Evolutionary conservation across 1,139 yeast genomes (phyloP).

Genomic region (Nakaseomyces kungkrabaensis): DNA sequence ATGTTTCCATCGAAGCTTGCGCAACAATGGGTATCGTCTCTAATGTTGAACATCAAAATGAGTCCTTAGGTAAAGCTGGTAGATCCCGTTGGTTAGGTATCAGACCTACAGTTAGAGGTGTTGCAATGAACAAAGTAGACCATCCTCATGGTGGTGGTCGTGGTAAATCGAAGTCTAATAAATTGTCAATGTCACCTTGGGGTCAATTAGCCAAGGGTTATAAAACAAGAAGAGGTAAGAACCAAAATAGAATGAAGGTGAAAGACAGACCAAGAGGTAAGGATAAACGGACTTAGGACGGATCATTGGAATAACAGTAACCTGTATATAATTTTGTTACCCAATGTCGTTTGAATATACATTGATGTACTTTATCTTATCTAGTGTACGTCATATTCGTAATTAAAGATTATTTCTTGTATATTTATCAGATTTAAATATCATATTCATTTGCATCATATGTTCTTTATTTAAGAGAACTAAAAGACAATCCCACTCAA

Average conservation of each 20-base stretch:
- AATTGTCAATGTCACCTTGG: conserved; percentile 92
- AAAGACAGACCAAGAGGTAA: conserved; percentile 70
- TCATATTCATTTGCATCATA: neutral
- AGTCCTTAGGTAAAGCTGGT: conserved; percentile 94
- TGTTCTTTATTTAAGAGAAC: no score
- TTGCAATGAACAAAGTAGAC: conserved; percentile 94
- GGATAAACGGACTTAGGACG: conserved; percentile 10
- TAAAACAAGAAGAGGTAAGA: conserved; percentile 88
- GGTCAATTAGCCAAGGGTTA: conserved; percentile 86
- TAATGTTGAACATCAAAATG: conserved; percentile 88
- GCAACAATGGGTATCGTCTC: conserved; percentile 94
- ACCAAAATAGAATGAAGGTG: conserved; percentile 72
- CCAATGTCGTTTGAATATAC: neutral
- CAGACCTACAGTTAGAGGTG: conserved; percentile 95
- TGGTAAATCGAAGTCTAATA: conserved; percentile 96
- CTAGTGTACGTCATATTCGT: no score
- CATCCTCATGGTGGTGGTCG: conserved; percentile 99
- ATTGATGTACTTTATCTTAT: neutral
- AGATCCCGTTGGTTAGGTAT: conserved; percentile 86
- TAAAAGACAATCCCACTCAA: no score
- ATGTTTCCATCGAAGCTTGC: conserved; percentile 73
- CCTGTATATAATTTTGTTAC: neutral
- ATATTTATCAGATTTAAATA: neutral
- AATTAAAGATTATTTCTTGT: neutral
- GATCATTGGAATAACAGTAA: neutral